These are phyloP conservation scores for Neocatenulostroma microsporum DNA, from an alignment of 2,329 filamentous ascomycete species.

Conservation along the genomic window DNA sequence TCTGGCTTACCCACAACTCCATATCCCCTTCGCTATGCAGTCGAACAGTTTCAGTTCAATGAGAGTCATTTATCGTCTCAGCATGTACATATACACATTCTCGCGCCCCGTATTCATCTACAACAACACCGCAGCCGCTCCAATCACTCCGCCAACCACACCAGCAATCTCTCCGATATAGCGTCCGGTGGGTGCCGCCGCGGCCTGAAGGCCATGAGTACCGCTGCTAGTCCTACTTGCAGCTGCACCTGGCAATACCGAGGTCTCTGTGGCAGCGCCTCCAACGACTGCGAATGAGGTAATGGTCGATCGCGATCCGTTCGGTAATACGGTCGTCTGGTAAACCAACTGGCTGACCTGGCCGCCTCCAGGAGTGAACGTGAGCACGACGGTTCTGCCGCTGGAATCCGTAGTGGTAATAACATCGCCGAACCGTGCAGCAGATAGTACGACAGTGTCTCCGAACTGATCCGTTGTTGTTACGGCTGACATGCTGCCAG, in stretches of 20 bases:
- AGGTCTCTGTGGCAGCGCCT: conserved; percentile 13
- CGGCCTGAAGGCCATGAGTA: conserved; percentile 33
- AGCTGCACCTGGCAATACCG: conserved; percentile 10
- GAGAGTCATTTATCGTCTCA: conserved; percentile 5
- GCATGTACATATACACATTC: conserved; percentile 1
- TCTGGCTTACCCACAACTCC: too few relatives aligned
- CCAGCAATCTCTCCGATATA: conserved; percentile 24
- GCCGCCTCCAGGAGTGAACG: conserved; percentile 39
- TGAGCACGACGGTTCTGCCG: conserved; percentile 39
- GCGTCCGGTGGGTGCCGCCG: conserved; percentile 23
- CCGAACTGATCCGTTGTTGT: conserved; percentile 36
- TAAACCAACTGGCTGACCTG: conserved; percentile 34
- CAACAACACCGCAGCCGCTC: conserved; percentile 30
- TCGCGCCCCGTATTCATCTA: conserved; percentile 1
- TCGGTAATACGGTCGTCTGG: conserved; percentile 27
- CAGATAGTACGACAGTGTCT: conserved; percentile 29
- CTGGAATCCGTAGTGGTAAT: conserved; percentile 36
- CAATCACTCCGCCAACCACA: conserved; percentile 27
- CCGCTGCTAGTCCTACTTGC: conserved; percentile 11
- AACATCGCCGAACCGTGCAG: conserved; percentile 30
- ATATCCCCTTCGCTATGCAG: too few relatives aligned
- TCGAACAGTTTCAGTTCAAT: too few relatives aligned
- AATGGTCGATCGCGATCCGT: conserved; percentile 33
- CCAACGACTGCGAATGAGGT: conserved; percentile 40
- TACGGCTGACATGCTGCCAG: conserved; percentile 7